A percentile compares a stretch with the other conserved stretches of the same genome.
phyloP scores from a whole-genome alignment of 2,329 filamentous ascomycete species.

The Pseudocercospora cruenta region DNA sequence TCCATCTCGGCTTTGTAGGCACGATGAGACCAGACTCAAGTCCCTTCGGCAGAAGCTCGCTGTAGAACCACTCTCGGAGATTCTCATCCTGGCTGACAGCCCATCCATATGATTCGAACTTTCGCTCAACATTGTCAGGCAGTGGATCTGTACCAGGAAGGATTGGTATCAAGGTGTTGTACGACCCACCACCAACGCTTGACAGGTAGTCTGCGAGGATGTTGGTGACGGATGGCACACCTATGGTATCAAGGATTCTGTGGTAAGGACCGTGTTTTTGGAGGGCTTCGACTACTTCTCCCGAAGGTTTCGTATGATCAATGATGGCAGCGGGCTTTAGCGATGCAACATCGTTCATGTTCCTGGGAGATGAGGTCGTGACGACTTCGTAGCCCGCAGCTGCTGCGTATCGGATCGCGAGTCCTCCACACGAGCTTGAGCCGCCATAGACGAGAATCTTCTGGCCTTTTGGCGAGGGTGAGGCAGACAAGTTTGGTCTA shows the following conservation, averaged over 20 bases:
- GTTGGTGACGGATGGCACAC: slow-evolving; percentile 1
- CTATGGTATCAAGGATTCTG: not conserved
- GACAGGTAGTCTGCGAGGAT: not conserved
- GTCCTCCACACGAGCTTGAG: slow-evolving; percentile 56
- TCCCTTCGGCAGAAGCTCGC: not conserved
- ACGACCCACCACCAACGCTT: not conserved
- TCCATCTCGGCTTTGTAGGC: not conserved
- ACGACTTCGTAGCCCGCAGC: slow-evolving; percentile 50
- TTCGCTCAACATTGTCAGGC: not conserved
- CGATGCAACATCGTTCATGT: slow-evolving; percentile 40
- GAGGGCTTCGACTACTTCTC: not conserved
- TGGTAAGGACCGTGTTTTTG: not conserved
- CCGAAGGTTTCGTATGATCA: not conserved
- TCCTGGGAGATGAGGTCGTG: slow-evolving; percentile 38
- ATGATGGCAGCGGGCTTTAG: not conserved
- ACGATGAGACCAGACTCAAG: not conserved
- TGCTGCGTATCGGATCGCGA: slow-evolving; percentile 52
- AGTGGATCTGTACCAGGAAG: not conserved
- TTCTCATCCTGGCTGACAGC: not conserved
- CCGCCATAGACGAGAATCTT: slow-evolving; percentile 58
- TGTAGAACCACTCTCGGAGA: not conserved
- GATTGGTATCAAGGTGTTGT: not conserved
- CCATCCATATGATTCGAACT: not conserved
- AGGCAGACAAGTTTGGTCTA: not conserved
- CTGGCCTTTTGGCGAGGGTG: slow-evolving; percentile 23